Base-by-base conservation (phyloP, 1,284 basidiomycete genomes). In the Apiotrichum laibachii region DNA sequence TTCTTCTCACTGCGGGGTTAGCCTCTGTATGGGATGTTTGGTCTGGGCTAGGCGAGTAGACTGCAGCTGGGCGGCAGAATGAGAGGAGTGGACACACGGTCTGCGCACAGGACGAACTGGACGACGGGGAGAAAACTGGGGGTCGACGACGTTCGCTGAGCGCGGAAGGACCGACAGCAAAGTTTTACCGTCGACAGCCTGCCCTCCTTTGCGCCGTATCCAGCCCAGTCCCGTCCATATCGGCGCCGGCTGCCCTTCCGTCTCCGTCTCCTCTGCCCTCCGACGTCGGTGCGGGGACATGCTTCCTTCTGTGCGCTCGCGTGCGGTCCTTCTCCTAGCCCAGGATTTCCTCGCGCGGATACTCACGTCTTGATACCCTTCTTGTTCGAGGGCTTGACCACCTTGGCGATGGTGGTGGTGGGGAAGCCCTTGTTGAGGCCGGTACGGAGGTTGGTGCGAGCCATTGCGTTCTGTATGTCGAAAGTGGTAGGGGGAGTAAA, bases 341-440 rank as follows among this genome's bases (percentile, higher is more conserved):
- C 19, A 8, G 9, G 10, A 15, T 13, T 33, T 31, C 50, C 13
- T 37, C 7, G 19, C 56, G 33, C n/a, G 34, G 31, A 12, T 11
- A 48, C 74, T 72, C 69, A 79, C 77, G 76, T 77, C 77, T 86
- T 85, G 71, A 86, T 80, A 69, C 95, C 96, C 85, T 98, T 99
- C 81, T 91, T 89, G 77, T 95, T 87, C 73, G 88, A 89, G 59
- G 94, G 94, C 78, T 88, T 88, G 55, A 83, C 80, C 57, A 81
- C 80, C 81, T 90, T 88, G 71, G 87, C 82, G 77, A 97, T 89
- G 73, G 87, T 80, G 60, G 92, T 96, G 59, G 94, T 96, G 69
- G 90, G 88, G 84, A 89, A 89, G 72, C 96, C 96, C 75, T 88
- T 88, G 86, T 95, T 96, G 75, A 85, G 83, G 75, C 96, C 96